These are phyloP conservation scores for Tilletia indica DNA, from an alignment of 1,284 basidiomycete species.

Conservation along the genomic window DNA sequence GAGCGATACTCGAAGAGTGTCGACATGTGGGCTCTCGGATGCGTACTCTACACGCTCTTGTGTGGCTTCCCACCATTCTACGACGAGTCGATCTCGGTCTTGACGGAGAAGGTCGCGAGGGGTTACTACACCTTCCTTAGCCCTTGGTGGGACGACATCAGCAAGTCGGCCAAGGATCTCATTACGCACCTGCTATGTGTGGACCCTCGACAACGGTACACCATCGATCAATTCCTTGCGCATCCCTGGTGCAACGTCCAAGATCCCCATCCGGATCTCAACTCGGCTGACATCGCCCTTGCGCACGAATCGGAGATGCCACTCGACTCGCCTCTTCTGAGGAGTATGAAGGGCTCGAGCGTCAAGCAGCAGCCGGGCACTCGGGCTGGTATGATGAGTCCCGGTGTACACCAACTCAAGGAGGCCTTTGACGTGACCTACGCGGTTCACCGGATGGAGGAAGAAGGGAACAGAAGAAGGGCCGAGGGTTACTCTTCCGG, in stretches of 20 bases:
- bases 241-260: constrained; percentile 86
- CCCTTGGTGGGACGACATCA: constrained; percentile 99
- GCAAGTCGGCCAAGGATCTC: constrained; percentile 83
- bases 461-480: constrained; percentile 76
- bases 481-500: constrained; percentile 50
- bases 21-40: constrained; percentile 99
- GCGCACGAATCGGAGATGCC: constrained; percentile 61
- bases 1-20: constrained; percentile 97
- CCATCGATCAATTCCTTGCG: constrained; percentile 93
- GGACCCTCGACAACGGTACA: constrained; percentile 89
- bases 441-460: constrained; percentile 98
- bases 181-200: constrained; percentile 93
- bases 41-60: constrained; percentile 96
- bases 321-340: constrained; percentile 86
- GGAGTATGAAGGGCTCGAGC: constrained; percentile 63
- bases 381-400: constrained; percentile 73
- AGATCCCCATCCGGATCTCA: constrained; percentile 47
- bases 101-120: constrained; percentile 96
- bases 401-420: constrained; percentile 77
- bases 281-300: constrained; percentile 44
- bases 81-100: constrained; percentile 95
- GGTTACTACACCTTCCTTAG: constrained; percentile 98
- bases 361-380: constrained; percentile 11
- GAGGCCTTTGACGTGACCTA: constrained; percentile 99
- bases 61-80: constrained; percentile 98